Percentiles rank a stretch among this genome's conserved stretches.
Evolutionary conservation across 495 filamentous ascomycete genomes (phyloP).

Genomic region (Penicillium fimorum): DNA sequence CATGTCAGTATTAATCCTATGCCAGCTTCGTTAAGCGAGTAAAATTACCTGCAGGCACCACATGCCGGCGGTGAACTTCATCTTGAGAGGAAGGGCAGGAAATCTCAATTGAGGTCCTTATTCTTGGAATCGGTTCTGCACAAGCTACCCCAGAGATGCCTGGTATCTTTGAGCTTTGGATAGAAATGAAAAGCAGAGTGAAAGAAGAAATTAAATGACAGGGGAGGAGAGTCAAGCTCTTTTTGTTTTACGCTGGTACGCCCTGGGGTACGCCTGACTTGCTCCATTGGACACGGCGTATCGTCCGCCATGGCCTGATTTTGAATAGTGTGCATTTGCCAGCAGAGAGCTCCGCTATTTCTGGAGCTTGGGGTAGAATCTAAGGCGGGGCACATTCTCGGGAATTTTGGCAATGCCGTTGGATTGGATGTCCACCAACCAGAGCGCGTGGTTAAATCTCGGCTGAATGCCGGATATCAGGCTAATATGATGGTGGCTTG

Average conservation of each 20-base stretch:
- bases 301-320: slow-evolving; percentile 22
- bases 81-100: slow-evolving; percentile 15
- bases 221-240: not conserved
- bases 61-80: slow-evolving; percentile 50
- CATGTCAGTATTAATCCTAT: not conserved
- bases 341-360: slow-evolving; percentile 8
- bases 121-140: not conserved
- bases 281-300: slow-evolving; percentile 27
- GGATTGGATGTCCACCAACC: slow-evolving; percentile 17
- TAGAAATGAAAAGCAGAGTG: not conserved
- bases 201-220: slow-evolving; percentile 1
- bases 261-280: slow-evolving; percentile 3
- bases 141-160: not conserved
- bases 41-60: slow-evolving; percentile 38
- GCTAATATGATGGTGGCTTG: slow-evolving; percentile 14
- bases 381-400: slow-evolving; percentile 13
- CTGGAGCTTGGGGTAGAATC: slow-evolving; percentile 4
- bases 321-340: not conserved
- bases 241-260: slow-evolving; percentile 1
- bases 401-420: not conserved
- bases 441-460: slow-evolving; percentile 1
- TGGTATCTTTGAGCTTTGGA: not conserved
- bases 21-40: too few relatives aligned
- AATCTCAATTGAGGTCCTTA: not conserved
- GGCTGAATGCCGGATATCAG: slow-evolving; percentile 18